Conservation (phyloP, 2,329 filamentous ascomycete species). For the Corinectria fuckeliana region DNA sequence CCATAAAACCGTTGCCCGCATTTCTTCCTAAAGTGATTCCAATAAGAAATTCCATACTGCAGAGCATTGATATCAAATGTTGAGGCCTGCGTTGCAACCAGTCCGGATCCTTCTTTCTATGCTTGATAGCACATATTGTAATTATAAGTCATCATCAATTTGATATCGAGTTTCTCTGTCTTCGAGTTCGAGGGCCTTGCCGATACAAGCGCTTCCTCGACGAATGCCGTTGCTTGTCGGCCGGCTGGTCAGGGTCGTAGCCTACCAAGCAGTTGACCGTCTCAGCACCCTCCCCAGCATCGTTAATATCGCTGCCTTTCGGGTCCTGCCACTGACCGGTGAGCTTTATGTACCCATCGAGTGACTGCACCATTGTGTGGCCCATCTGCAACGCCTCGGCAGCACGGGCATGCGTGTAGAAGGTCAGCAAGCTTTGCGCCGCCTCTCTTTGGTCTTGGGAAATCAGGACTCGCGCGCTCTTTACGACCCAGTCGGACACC, state of each 20-base stretch:
- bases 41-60: too few relatives aligned
- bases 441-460: constrained; percentile 25
- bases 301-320: constrained; percentile 31
- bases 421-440: constrained; percentile 25
- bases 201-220: not conserved
- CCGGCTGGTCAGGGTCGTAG: constrained; percentile 31
- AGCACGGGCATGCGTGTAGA: constrained; percentile 31
- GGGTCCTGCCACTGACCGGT: constrained; percentile 28
- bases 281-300: constrained; percentile 31
- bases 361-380: constrained; percentile 22
- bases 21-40: too few relatives aligned
- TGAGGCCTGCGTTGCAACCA: too few relatives aligned
- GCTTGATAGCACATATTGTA: not conserved
- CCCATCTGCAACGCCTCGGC: constrained; percentile 29
- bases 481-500: constrained; percentile 29
- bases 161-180: not conserved
- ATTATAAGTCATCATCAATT: not conserved
- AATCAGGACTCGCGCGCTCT: constrained; percentile 24
- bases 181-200: not conserved
- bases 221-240: not conserved
- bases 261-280: constrained; percentile 34
- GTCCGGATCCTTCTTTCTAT: too few relatives aligned
- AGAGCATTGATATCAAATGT: too few relatives aligned
- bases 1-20: too few relatives aligned
- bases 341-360: constrained; percentile 35